These are phyloP conservation scores for Talaromyces sp. DNA, from an alignment of 2,329 filamentous ascomycete species.

Conservation along the genomic window DNA sequence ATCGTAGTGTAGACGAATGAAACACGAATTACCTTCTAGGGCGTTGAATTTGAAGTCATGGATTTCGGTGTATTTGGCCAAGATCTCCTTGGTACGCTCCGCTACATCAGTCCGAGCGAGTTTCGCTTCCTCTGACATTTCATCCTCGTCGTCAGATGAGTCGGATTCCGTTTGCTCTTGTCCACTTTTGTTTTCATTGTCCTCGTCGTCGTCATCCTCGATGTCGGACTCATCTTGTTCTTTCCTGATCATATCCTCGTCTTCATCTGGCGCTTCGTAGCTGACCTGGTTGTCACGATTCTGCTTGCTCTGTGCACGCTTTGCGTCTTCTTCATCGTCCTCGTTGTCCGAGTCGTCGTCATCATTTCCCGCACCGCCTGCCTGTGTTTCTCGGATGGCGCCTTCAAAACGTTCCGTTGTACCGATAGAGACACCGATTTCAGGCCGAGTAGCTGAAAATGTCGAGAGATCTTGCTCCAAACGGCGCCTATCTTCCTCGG, in stretches of 20 bases:
- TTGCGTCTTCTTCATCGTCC: slow-evolving; percentile 72
- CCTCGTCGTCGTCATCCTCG: slow-evolving; percentile 34
- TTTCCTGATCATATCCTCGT: slow-evolving; percentile 76
- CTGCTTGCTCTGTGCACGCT: slow-evolving; percentile 58
- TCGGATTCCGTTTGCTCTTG: slow-evolving; percentile 39
- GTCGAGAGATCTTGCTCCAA: slow-evolving; percentile 56
- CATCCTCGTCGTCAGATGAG: slow-evolving; percentile 50
- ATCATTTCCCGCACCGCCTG: slow-evolving; percentile 58
- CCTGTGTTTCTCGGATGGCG: slow-evolving; percentile 48
- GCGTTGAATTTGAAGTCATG: slow-evolving; percentile 79
- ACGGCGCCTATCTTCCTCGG: slow-evolving; percentile 76
- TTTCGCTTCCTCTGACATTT: slow-evolving; percentile 44
- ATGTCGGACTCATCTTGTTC: slow-evolving; percentile 59
- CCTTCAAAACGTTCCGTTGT: slow-evolving; percentile 48
- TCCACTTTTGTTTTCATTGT: slow-evolving; percentile 3
- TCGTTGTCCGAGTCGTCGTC: slow-evolving; percentile 64
- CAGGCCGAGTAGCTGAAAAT: slow-evolving; percentile 69
- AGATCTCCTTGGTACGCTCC: slow-evolving; percentile 63
- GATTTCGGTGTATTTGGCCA: slow-evolving; percentile 64
- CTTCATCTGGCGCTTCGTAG: slow-evolving; percentile 90
- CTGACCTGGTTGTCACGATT: slow-evolving; percentile 81
- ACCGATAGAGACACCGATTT: slow-evolving; percentile 66
- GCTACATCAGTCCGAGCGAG: slow-evolving; percentile 44
- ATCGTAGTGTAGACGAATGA: slow-evolving; percentile 79
- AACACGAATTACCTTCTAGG: slow-evolving; percentile 68